These are phyloP conservation scores for Galerina sulciceps DNA, from an alignment of 768 basidiomycete genomes.

Conservation along the genomic window DNA sequence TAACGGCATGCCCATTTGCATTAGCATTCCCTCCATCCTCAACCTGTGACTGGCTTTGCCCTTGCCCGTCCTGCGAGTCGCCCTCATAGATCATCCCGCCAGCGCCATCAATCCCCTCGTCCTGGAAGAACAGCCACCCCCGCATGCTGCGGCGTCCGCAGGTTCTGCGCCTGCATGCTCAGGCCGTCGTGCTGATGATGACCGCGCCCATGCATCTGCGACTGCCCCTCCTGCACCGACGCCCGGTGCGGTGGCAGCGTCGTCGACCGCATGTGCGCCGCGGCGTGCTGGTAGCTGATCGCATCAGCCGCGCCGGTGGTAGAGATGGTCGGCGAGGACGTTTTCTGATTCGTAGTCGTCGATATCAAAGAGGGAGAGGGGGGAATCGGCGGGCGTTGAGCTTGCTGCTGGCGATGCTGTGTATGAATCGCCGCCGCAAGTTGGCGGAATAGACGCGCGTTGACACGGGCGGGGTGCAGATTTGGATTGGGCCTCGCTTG, in stretches of 20 bases:
- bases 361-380: constrained; percentile 17
- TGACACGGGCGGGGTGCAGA: constrained; percentile 30
- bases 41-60: background rate
- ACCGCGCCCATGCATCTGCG: constrained; percentile 26
- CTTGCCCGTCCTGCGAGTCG: constrained; percentile 16
- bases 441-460: constrained; percentile 30
- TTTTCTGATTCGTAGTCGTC: constrained; percentile 11
- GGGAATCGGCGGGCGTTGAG: constrained; percentile 17
- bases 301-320: constrained; percentile 10
- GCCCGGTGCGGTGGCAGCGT: constrained; percentile 47
- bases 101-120: constrained; percentile 18
- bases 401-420: constrained; percentile 19
- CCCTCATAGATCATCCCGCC: constrained; percentile 24
- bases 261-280: constrained; percentile 44
- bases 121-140: constrained; percentile 28
- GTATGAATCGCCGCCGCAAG: constrained; percentile 2
- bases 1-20: background rate
- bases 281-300: constrained; percentile 24
- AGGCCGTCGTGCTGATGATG: constrained; percentile 55
- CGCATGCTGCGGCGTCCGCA: constrained; percentile 37
- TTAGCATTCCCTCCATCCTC: background rate
- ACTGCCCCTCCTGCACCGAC: constrained; percentile 23
- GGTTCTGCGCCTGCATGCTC: constrained; percentile 41
- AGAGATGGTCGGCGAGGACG: constrained; percentile 8
- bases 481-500: constrained; percentile 18